Conservation (phyloP, 1,284 basidiomycete genomes). For the Leucoagaricus sp. region DNA sequence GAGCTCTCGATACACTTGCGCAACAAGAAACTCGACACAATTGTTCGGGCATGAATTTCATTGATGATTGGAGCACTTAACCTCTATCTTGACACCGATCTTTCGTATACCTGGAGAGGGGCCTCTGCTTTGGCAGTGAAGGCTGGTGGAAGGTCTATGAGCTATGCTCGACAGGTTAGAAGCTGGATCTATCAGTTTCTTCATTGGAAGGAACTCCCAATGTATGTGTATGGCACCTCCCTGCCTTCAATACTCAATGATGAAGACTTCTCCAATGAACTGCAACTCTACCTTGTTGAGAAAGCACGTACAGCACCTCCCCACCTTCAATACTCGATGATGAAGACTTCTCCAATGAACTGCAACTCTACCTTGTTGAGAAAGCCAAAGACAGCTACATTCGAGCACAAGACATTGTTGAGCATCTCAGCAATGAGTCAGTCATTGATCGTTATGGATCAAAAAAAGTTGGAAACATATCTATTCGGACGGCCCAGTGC, state of each 20-base stretch:
- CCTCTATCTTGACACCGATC: conserved; percentile 29
- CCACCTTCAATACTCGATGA: neutral
- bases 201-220: neutral
- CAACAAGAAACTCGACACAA: no score
- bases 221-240: no score
- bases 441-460: no score
- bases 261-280: no score
- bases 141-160: neutral
- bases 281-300: no score
- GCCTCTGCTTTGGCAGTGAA: conserved; percentile 18
- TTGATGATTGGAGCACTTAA: conserved; percentile 34
- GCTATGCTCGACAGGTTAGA: neutral
- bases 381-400: neutral
- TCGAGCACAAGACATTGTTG: neutral
- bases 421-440: neutral
- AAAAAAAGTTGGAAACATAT: neutral
- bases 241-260: no score
- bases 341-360: neutral
- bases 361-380: neutral
- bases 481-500: conserved; percentile 16
- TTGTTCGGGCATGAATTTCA: no score
- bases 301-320: no score
- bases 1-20: no score
- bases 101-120: conserved; percentile 29
- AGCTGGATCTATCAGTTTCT: neutral